phyloP scores from a whole-genome alignment of 768 basidiomycete species.

The Steccherinum ochraceum region DNA sequence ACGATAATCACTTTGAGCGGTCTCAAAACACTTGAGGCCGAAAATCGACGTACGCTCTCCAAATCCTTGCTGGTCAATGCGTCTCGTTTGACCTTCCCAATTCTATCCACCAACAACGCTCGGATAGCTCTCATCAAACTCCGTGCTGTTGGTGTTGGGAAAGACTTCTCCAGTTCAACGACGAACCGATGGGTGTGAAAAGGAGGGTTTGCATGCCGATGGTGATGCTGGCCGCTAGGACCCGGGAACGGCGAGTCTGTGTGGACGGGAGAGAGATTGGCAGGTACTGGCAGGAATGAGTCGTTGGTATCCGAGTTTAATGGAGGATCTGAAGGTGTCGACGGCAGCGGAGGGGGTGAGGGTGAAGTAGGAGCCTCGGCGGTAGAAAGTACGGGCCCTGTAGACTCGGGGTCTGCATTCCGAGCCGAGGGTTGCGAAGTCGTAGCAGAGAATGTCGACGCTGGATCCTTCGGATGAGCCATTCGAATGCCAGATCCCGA shows the following conservation, averaged over 20 bases:
- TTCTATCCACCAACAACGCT: conserved; percentile 71
- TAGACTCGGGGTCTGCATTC: no score
- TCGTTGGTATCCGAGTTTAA: no score
- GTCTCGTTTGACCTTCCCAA: conserved; percentile 64
- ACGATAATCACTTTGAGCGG: no score
- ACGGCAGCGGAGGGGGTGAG: not conserved
- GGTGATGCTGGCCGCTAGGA: not conserved
- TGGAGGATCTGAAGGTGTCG: no score
- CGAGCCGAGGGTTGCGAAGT: no score
- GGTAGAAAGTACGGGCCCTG: no score
- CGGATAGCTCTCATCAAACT: conserved; percentile 81
- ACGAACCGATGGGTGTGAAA: conserved; percentile 84
- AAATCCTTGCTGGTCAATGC: conserved; percentile 72
- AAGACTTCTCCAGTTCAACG: conserved; percentile 60
- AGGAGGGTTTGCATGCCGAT: conserved; percentile 58
- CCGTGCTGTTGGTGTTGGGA: conserved; percentile 66
- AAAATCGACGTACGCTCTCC: conserved; percentile 60
- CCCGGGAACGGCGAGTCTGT: not conserved
- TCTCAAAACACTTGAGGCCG: no score
- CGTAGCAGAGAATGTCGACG: no score
- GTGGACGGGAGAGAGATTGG: not conserved
- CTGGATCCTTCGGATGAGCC: no score
- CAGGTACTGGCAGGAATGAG: not conserved
- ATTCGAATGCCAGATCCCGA: no score
- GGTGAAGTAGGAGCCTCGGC: no score